A percentile compares a stretch with the other conserved stretches of the same genome.
Evolutionary conservation across 345 rosid genomes (phyloP).

Genomic region (Tarenaya hassleriana): DNA sequence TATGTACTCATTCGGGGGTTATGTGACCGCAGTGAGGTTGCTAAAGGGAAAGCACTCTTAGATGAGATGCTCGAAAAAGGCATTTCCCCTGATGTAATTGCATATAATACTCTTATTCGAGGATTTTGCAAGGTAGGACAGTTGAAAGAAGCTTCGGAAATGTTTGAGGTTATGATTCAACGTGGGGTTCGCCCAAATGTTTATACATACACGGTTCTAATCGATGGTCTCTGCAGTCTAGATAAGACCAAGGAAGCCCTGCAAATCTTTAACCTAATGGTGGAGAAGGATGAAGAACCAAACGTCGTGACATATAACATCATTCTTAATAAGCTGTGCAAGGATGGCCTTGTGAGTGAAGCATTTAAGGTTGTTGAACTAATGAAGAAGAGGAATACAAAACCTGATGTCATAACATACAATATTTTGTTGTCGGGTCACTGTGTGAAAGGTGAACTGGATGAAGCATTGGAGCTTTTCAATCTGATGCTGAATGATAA

Average conservation of each 20-base stretch:
- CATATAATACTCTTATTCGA: constrained; percentile 35
- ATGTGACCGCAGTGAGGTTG: constrained; percentile 31
- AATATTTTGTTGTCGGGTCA: constrained; percentile 50
- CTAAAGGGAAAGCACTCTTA: constrained; percentile 36
- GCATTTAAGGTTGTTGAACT: constrained; percentile 45
- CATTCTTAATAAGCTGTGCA: constrained; percentile 51
- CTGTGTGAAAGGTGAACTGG: constrained; percentile 40
- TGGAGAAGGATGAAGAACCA: constrained; percentile 42
- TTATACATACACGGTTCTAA: constrained; percentile 39
- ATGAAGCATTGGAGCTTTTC: constrained; percentile 52
- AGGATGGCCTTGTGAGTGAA: constrained; percentile 41
- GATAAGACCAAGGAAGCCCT: constrained; percentile 47
- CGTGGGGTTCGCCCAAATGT: constrained; percentile 47
- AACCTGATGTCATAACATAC: constrained; percentile 46
- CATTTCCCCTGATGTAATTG: constrained; percentile 35
- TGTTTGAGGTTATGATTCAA: constrained; percentile 40
- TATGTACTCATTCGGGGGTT: constrained; percentile 28
- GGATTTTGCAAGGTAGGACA: constrained; percentile 44
- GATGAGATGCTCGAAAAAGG: constrained; percentile 45
- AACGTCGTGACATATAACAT: constrained; percentile 46
- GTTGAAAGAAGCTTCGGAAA: constrained; percentile 38
- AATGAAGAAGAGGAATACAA: constrained; percentile 50
- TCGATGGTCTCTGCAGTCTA: constrained; percentile 49
- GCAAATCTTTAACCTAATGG: constrained; percentile 46
- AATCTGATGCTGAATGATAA: constrained; percentile 30